A percentile compares a stretch with the other conserved stretches of the same genome.
These are phyloP conservation scores for Ambrosia hybrid DNA, from an alignment of 140 eudicot species.

Conservation along the genomic window DNA sequence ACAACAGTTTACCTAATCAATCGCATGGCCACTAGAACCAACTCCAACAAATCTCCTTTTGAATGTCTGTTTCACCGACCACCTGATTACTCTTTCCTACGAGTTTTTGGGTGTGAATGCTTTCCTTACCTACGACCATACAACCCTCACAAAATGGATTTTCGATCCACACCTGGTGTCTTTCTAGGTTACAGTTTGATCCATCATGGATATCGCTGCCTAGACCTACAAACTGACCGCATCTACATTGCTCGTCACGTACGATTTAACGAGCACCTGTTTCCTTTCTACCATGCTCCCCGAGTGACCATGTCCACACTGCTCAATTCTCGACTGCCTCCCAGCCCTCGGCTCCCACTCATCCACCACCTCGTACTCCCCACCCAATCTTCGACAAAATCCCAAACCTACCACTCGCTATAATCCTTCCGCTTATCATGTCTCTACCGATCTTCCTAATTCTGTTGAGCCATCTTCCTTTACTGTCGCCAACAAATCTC, in stretches of 20 bases:
- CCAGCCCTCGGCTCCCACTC: not conserved
- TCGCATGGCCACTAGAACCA: not conserved
- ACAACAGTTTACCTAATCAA: not conserved
- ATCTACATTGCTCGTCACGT: not conserved
- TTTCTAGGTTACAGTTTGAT: not conserved
- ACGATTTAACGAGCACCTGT: not conserved
- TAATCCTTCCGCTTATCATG: not conserved
- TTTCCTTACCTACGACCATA: not conserved
- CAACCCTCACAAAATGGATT: not conserved
- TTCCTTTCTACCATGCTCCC: not conserved
- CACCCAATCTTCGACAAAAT: not conserved
- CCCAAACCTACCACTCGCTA: not conserved
- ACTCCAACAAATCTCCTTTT: not conserved
- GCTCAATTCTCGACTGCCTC: not conserved
- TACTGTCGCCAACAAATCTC: not conserved
- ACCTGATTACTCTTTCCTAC: not conserved
- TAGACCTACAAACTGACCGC: not conserved
- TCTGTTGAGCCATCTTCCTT: not conserved
- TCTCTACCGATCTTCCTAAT: not conserved
- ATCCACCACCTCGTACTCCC: not conserved
- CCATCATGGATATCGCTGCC: not conserved
- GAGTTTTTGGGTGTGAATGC: not conserved
- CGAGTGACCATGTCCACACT: not conserved
- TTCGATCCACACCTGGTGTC: not conserved
- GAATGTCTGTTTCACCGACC: not conserved